Base-by-base conservation (phyloP, 2,329 filamentous ascomycete genomes). In the Epichloe scottii region DNA sequence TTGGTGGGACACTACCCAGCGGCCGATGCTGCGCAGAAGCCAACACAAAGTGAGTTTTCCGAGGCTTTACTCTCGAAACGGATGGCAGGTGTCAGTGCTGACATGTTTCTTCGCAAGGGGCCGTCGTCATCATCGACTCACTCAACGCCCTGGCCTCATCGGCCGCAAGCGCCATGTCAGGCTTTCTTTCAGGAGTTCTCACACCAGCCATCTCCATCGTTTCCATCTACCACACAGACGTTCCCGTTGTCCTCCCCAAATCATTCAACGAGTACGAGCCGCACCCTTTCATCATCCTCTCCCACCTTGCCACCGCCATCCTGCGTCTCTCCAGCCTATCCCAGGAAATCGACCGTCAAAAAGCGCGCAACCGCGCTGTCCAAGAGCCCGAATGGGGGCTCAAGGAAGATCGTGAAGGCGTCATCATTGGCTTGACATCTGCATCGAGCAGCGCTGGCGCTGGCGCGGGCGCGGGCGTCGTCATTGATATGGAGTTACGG, bases 221-320 rank as follows among this genome's bases (percentile, higher is more conserved):
- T 6, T 84, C 82, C 42, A 79, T 85, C 53, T 95, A 94, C 66
- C 93, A 97, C 70, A 73, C 77, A 49, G 91, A 97, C 67, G 76
- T 91, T 4, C 85, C 88, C 1, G 66, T 81, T 26, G 59, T 71
- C 50, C 66, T 76, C 67, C 66, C 63, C 33, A 67, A 52, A 37
- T 62, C 64, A 7, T 67, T 64, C 49, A 69, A 66, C 57, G 73
- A 78, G 60, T 82, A 87, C 66, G 71, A 78, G 17, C 88, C 89
- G 1, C 70, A 80, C 30, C 81, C 89, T 0, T 73, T 94, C 12
- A 82, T 82, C 1, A 71, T 89, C 1, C 74, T 97, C 21, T 79
- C 77, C 44, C 94, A 94, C 67, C 81, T 96, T 52, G 87, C 90
- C n/a, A 98, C 93, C 3, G 84, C 89, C 3, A 78, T 97, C 49